These are phyloP conservation scores for Lactifluus subvellereus DNA, from an alignment of 768 basidiomycete genomes.

Conservation along the genomic window DNA sequence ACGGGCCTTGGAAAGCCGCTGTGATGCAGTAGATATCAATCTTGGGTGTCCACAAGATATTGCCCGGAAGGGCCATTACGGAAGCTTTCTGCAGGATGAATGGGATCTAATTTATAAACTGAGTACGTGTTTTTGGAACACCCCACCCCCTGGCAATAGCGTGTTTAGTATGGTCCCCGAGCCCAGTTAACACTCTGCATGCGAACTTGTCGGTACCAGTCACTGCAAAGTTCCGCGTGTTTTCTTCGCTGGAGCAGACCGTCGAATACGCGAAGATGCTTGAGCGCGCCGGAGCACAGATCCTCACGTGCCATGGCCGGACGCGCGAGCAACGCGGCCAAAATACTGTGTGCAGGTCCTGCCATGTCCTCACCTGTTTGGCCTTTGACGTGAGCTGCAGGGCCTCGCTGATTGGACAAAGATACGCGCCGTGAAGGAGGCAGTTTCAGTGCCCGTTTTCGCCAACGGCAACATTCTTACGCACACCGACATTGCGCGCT, in stretches of 20 bases:
- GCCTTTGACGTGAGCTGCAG: conserved; percentile 31
- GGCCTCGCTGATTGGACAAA: conserved; percentile 87
- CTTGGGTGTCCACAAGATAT: conserved; percentile 95
- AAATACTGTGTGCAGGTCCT: conserved; percentile 46
- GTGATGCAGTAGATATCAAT: conserved; percentile 95
- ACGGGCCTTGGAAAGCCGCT: conserved; percentile 63
- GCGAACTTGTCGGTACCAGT: conserved; percentile 83
- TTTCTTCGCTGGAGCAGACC: conserved; percentile 78
- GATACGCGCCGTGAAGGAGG: conserved; percentile 85
- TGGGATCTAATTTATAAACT: conserved; percentile 84
- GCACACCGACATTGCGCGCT: conserved; percentile 72
- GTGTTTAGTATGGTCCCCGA: neutral
- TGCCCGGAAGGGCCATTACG: conserved; percentile 80
- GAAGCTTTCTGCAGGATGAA: conserved; percentile 89
- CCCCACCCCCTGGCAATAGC: neutral
- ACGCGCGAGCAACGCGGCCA: conserved; percentile 89
- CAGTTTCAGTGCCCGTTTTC: conserved; percentile 88
- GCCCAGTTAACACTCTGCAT: conserved; percentile 81
- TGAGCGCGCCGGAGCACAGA: conserved; percentile 90
- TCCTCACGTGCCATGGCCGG: conserved; percentile 90
- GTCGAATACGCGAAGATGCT: conserved; percentile 96
- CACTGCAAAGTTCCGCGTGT: conserved; percentile 94
- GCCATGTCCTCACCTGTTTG: neutral
- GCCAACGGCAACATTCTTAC: conserved; percentile 96
- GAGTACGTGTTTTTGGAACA: conserved; percentile 41